phyloP scores from a whole-genome alignment of 164 flowering plant species.

The Sedum album region DNA sequence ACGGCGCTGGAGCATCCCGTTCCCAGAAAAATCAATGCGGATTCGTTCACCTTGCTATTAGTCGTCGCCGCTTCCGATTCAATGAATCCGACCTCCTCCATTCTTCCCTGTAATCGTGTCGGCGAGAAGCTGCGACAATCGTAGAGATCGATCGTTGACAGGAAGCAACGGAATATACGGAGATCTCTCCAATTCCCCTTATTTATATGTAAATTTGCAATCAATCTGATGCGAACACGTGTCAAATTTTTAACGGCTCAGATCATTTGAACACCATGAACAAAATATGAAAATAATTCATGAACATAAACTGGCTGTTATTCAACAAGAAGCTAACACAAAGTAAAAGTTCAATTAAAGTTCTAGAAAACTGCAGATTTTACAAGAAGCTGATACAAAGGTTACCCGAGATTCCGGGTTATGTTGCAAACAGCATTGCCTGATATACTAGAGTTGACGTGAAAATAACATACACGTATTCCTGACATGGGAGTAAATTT shows the following conservation, averaged over 20 bases:
- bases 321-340: too few species aligned
- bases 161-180: slow-evolving; percentile 2
- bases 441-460: too few species aligned
- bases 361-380: too few species aligned
- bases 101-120: background rate
- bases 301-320: too few species aligned
- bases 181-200: background rate
- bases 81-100: background rate
- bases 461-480: too few species aligned
- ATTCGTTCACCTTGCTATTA: slow-evolving; percentile 9
- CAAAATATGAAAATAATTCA: too few species aligned
- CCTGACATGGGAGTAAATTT: too few species aligned
- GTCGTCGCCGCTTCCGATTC: background rate
- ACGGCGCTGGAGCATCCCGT: slow-evolving; percentile 86
- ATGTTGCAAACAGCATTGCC: too few species aligned
- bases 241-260: background rate
- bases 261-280: background rate
- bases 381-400: too few species aligned
- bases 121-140: background rate
- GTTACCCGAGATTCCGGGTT: too few species aligned
- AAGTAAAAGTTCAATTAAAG: too few species aligned
- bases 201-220: background rate
- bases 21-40: slow-evolving; percentile 73
- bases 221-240: background rate
- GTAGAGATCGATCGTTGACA: background rate